Evolutionary conservation across 345 rosid species (phyloP).

Genomic region (Moricandia arvensis): DNA sequence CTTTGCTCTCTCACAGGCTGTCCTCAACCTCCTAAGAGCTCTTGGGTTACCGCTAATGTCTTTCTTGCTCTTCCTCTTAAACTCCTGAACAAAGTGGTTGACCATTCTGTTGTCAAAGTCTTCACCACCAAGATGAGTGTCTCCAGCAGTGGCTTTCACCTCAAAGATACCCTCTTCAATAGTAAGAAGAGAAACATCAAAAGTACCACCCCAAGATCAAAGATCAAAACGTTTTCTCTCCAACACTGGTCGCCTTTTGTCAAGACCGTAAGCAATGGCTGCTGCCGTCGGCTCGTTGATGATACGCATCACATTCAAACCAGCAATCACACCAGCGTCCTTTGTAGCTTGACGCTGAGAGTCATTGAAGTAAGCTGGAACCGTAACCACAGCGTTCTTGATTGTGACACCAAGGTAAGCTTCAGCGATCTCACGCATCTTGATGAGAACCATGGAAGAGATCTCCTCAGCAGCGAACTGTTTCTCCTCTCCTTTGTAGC

Average conservation of each 20-base stretch:
- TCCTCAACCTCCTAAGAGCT: background rate
- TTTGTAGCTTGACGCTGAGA: background rate
- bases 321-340: conserved; percentile 6
- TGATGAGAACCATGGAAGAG: background rate
- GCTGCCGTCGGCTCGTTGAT: background rate
- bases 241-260: background rate
- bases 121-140: background rate
- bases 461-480: background rate
- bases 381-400: background rate
- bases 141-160: background rate
- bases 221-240: too few relatives aligned
- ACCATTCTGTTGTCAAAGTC: background rate
- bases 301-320: background rate
- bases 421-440: conserved; percentile 4
- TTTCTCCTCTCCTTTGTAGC: conserved; percentile 37
- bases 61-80: background rate
- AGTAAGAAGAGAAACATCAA: too few relatives aligned
- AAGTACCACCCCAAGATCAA: too few relatives aligned
- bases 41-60: background rate
- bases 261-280: background rate
- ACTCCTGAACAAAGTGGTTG: background rate
- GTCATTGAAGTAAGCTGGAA: background rate
- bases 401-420: background rate
- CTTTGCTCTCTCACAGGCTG: background rate
- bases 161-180: too few relatives aligned